Evolutionary conservation across 495 filamentous ascomycete species (phyloP).

Genomic region (Acidomyces sp.): DNA sequence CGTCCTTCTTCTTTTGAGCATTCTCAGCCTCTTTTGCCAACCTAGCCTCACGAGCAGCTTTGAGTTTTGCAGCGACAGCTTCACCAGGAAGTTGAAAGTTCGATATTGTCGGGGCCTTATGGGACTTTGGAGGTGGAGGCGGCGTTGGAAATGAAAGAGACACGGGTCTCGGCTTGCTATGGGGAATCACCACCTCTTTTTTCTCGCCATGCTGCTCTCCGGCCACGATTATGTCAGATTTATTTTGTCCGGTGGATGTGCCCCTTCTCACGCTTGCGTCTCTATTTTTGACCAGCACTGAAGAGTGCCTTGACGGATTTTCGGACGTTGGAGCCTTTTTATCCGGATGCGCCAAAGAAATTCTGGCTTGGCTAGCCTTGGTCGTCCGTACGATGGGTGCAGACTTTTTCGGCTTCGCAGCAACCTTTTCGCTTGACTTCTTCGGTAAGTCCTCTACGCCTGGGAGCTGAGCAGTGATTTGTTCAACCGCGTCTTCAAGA

Average conservation of each 20-base stretch:
- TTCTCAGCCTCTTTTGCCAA: conserved; percentile 38
- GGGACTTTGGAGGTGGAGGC: conserved; percentile 40
- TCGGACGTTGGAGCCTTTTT: background rate
- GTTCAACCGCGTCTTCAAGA: conserved; percentile 54
- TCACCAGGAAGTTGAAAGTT: conserved; percentile 63
- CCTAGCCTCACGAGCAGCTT: conserved; percentile 52
- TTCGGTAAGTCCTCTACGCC: conserved; percentile 2
- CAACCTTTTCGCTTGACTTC: conserved; percentile 1
- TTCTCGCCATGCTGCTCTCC: conserved; percentile 5
- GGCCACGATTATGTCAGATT: background rate
- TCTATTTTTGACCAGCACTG: background rate
- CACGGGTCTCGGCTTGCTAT: conserved; percentile 25
- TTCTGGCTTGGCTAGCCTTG: conserved; percentile 12
- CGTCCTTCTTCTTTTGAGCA: conserved; percentile 35
- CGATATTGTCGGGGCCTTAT: conserved; percentile 46
- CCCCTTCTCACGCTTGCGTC: background rate
- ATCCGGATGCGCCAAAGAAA: conserved; percentile 10
- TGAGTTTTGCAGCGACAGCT: conserved; percentile 54
- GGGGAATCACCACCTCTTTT: conserved; percentile 13
- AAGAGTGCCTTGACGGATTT: conserved; percentile 3
- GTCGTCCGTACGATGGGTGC: conserved; percentile 15
- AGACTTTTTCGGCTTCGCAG: conserved; percentile 7
- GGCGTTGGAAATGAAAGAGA: conserved; percentile 32
- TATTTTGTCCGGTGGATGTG: background rate
- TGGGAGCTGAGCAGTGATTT: conserved; percentile 31